Base-by-base conservation (phyloP, 2,329 filamentous ascomycete species). In the Aureobasidium sp. region DNA sequence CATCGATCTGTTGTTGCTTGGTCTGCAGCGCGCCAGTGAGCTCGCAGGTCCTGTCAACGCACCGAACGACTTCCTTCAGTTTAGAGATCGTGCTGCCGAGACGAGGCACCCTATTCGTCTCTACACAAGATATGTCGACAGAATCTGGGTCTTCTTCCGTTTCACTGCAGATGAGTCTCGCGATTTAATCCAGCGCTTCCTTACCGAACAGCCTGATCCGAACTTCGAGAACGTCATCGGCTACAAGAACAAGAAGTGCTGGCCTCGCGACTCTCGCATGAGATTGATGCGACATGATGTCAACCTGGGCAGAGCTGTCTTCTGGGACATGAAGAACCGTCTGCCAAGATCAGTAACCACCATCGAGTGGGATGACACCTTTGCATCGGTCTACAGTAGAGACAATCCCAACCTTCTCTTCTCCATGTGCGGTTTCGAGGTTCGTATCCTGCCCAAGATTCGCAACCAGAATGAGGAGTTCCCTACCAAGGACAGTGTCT, bases 201-300 rank as follows among this genome's bases (percentile, higher is more conserved):
- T 98, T 61, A 98, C 94, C 0, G 94, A 98, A 67, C 91, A 98
- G 65, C 93, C 93, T 0, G 94, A 98, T 69, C 93, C 93, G 2
- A 98, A 98, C 66, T 98, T 98, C 60, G 93, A 98, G 68, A 98
- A 98, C 59, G 93, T 98, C 37, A 97, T 98, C 62, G 93, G 93
- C 0, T 98, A 97, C 71, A 90, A 88, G 75, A 98, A 95, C 72
- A 98, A 98, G 77, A 98, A 97, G 69, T 98, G 94, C 71, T 98
- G 93, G 93, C 94, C 93, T 37, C 83, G 93, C 63, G 93, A 98
- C 68, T 96, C 90, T 21, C 83, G 93, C 47, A 98, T 98, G 94
- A 85, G 94, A 40, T 73, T 98, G 63, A 98, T 98, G 93, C 84
- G 93, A 58, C 93, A 98, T 70, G 93, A 98, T 71, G 94, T 98